Evolutionary conservation across 139 green algal genomes (phyloP).

Genomic region (Chlorella vulgaris): DNA sequence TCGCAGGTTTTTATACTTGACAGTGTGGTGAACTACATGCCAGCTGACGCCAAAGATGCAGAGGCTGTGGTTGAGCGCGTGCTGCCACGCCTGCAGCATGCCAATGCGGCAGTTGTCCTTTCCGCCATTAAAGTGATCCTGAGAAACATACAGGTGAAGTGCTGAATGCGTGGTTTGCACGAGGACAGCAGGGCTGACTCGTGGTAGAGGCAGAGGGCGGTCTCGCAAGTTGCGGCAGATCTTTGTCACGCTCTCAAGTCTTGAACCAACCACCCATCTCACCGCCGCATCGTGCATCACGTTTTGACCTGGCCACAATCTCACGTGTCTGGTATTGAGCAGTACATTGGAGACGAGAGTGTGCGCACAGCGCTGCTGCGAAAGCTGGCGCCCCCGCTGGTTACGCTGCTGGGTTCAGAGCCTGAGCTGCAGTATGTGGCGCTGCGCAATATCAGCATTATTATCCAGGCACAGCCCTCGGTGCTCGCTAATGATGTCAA

Average conservation of each 20-base stretch:
- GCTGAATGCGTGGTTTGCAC: neutral
- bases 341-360: slow-evolving; percentile 66
- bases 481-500: slow-evolving; percentile 94
- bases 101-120: slow-evolving; percentile 97
- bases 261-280: too few species aligned
- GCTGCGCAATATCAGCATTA: slow-evolving; percentile 96
- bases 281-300: neutral
- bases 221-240: too few species aligned
- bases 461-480: slow-evolving; percentile 86
- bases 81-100: slow-evolving; percentile 97
- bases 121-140: slow-evolving; percentile 91
- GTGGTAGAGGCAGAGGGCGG: neutral
- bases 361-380: slow-evolving; percentile 71
- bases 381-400: slow-evolving; percentile 96
- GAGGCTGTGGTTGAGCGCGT: slow-evolving; percentile 96
- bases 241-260: too few species aligned
- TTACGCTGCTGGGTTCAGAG: slow-evolving; percentile 95
- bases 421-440: slow-evolving; percentile 98
- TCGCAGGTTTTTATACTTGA: slow-evolving; percentile 99
- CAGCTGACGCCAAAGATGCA: slow-evolving; percentile 72
- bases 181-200: too few species aligned
- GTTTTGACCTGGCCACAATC: neutral
- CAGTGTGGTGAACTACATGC: slow-evolving; percentile 78
- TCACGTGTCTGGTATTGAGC: neutral
- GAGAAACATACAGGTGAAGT: slow-evolving; percentile 40